Base-by-base conservation (phyloP, 2,329 filamentous ascomycete genomes). In the Beauveria varroae region DNA sequence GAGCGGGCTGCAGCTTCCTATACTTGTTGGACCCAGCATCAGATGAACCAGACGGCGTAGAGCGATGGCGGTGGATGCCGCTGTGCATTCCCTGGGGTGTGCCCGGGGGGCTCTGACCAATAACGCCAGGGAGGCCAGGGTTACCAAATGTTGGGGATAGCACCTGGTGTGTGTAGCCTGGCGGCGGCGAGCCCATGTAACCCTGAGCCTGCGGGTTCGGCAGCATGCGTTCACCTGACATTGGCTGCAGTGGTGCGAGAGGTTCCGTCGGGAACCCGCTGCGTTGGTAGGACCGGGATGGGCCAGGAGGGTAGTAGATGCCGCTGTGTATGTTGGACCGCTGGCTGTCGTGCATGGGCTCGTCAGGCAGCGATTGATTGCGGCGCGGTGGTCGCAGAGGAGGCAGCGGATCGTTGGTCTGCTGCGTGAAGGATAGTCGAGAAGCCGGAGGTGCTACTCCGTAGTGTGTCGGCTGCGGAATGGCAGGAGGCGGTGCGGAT, bases 1-100 rank as follows among this genome's bases (percentile, higher is more conserved):
- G 82, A 0, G 83, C 83, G 10, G 83, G 83, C 63, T 84, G 82
- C 44, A 86, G 79, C 70, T 83, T 84, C 51, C 82, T 78, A 67
- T 83, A 85, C 66, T 83, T 82, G 26, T 70, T 73, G 28, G 69
- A 70, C 46, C 71, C 70, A 5, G 72, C 74, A 62, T 75, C 72
- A 55, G 72, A 73, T 14, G 73, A 74, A 12, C 71, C 71, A n/a
- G 74, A 75, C 55, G 71, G 71, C 37, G 74, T 74, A 34, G 73
- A 75, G 53, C 73, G 70, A 61, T 75, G 73, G 50, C 71, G 72
- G 63, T 74, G 71, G 37, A 66, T 64, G 37, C 70, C 70, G 57
- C 65, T 68, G 14, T 70, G 66, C 43, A 68, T 58, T 41, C 71
- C 72, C 51, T 71, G 70, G 14, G 68, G 68, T 40, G 71, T 71